These are phyloP conservation scores for Rhizopus microsporus DNA, from an alignment of 371 early-diverging fungal species.

Conservation along the genomic window DNA sequence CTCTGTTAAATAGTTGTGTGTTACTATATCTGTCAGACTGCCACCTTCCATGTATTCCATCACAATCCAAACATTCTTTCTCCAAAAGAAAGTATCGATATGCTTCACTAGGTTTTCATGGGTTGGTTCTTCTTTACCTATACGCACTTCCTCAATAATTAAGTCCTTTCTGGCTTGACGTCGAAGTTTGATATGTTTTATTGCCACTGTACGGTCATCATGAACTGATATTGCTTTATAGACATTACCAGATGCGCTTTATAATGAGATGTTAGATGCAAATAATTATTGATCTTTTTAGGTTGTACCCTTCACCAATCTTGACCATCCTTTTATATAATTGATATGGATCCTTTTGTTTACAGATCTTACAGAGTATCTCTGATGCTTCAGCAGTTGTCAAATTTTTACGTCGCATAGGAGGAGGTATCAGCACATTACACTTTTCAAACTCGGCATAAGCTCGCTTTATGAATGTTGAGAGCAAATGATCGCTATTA, in stretches of 20 bases:
- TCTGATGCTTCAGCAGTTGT: constrained; percentile 70
- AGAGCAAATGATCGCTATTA: constrained; percentile 15
- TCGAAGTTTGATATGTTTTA: constrained; percentile 87
- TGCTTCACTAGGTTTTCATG: constrained; percentile 86
- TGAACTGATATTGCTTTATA: constrained; percentile 68
- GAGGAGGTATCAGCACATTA: background rate
- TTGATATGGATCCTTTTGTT: constrained; percentile 79
- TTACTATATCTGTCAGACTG: constrained; percentile 81
- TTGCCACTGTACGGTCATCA: constrained; percentile 60
- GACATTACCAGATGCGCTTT: constrained; percentile 56
- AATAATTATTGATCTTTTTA: background rate
- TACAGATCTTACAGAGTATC: constrained; percentile 81
- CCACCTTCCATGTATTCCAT: constrained; percentile 95
- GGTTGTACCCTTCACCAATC: constrained; percentile 70
- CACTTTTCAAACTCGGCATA: constrained; percentile 25
- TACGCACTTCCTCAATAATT: constrained; percentile 83
- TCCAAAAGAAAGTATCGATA: constrained; percentile 77
- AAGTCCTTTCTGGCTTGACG: constrained; percentile 87
- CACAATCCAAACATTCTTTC: constrained; percentile 79
- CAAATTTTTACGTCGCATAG: constrained; percentile 10
- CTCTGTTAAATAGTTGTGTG: constrained; percentile 81
- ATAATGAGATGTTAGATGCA: background rate
- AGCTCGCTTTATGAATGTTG: constrained; percentile 23
- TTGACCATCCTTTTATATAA: constrained; percentile 57
- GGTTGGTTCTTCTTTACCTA: constrained; percentile 81